A percentile compares a stretch with the other conserved stretches of the same genome.
These are phyloP conservation scores for Saururus chinensis DNA, from an alignment of 164 flowering plant species.

Conservation along the genomic window DNA sequence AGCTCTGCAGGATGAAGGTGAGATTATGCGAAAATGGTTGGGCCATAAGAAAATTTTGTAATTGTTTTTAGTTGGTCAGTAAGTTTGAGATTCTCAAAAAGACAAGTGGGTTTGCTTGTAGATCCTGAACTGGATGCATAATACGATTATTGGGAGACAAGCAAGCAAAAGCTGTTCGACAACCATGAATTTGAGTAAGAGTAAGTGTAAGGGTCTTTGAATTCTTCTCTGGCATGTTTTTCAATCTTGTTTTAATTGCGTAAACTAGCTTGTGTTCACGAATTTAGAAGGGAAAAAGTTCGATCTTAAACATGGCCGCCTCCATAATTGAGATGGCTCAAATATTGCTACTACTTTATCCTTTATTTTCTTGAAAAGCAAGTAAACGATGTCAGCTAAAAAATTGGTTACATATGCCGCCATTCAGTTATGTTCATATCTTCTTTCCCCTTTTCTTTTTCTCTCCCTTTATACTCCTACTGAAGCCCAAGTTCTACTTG, in stretches of 20 bases:
- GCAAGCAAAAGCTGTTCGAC: conserved; percentile 16
- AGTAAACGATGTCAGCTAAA: too few species aligned
- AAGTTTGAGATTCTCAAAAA: not conserved
- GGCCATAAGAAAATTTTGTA: not conserved
- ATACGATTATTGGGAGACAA: conserved; percentile 32
- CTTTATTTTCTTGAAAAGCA: not conserved
- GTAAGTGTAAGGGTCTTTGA: conserved; percentile 2
- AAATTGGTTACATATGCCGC: too few species aligned
- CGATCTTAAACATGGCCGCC: not conserved
- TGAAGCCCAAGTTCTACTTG: too few species aligned
- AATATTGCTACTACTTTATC: not conserved
- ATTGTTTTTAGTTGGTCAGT: not conserved
- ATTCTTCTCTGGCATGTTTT: not conserved
- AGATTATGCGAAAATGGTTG: not conserved
- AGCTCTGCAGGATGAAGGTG: conserved; percentile 4
- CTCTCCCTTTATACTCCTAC: not conserved
- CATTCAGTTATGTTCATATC: not conserved
- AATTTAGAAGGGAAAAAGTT: not conserved
- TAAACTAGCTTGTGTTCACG: not conserved
- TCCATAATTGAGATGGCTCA: not conserved
- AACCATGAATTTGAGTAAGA: not conserved
- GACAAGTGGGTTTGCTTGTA: conserved; percentile 13
- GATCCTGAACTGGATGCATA: conserved; percentile 61
- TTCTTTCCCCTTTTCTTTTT: not conserved
- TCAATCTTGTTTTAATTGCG: not conserved